phyloP scores from a whole-genome alignment of 2,329 filamentous ascomycete genomes.

The Thelonectria rubi region DNA sequence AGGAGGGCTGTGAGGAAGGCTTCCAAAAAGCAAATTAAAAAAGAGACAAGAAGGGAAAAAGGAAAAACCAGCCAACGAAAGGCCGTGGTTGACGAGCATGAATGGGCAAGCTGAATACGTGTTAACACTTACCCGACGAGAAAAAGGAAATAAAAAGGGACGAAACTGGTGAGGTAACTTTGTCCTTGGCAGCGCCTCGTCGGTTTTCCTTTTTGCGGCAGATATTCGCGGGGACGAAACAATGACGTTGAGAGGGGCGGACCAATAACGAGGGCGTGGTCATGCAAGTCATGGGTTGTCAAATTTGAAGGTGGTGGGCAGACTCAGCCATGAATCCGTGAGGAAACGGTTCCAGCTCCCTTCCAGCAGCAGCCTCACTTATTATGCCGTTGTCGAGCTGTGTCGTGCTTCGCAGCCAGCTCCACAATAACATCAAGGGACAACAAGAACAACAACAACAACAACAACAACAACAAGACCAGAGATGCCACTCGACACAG shows the following conservation, averaged over 20 bases:
- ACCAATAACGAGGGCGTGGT: not conserved
- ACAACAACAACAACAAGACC: no score
- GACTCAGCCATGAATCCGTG: not conserved
- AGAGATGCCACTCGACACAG: not conserved
- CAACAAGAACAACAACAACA: no score
- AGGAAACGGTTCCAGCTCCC: not conserved
- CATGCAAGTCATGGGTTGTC: not conserved
- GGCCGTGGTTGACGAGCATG: not conserved
- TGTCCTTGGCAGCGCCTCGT: not conserved
- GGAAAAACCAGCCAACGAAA: not conserved
- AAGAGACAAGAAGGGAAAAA: not conserved
- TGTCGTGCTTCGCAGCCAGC: not conserved
- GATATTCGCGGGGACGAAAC: not conserved
- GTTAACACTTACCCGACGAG: not conserved
- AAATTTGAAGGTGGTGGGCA: not conserved
- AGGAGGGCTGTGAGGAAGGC: not conserved
- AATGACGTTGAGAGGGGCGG: not conserved
- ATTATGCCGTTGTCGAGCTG: not conserved
- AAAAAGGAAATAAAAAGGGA: not conserved
- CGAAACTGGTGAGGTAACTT: not conserved
- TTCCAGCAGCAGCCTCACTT: not conserved
- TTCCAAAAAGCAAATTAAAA: not conserved
- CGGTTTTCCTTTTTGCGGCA: constrained; percentile 6
- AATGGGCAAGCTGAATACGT: not conserved
- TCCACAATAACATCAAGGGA: not conserved